These are phyloP conservation scores for Lachnellula subtilissima DNA, from an alignment of 2,329 filamentous ascomycete genomes.

Conservation along the genomic window DNA sequence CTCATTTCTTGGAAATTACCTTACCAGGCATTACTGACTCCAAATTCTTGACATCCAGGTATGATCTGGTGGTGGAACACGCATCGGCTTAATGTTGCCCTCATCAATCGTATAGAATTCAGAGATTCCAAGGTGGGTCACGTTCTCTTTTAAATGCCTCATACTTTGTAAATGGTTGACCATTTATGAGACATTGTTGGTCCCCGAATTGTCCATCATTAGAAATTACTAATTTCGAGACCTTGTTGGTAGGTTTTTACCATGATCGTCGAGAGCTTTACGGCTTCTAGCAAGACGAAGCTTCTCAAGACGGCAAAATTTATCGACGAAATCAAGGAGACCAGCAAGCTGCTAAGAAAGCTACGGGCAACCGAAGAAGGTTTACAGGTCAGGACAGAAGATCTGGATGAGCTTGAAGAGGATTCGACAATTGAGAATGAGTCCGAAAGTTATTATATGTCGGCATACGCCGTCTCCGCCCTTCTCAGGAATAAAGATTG, in stretches of 20 bases:
- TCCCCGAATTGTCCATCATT: too few relatives aligned
- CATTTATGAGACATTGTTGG: too few relatives aligned
- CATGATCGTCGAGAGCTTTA: slow-evolving; percentile 39
- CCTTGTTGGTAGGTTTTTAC: slow-evolving; percentile 36
- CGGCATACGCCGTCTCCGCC: slow-evolving; percentile 26
- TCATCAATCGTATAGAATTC: slow-evolving; percentile 60
- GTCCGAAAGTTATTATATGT: slow-evolving; percentile 34
- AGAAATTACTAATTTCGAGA: too few relatives aligned
- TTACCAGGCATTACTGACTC: too few relatives aligned
- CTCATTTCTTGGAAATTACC: too few relatives aligned
- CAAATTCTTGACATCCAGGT: too few relatives aligned
- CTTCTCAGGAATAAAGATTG: slow-evolving; percentile 29
- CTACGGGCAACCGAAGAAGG: slow-evolving; percentile 1
- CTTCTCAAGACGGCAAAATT: slow-evolving; percentile 14
- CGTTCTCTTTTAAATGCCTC: too few relatives aligned
- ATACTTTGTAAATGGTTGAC: too few relatives aligned
- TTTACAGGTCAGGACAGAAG: neutral
- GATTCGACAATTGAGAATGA: slow-evolving; percentile 18
- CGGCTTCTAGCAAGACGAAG: slow-evolving; percentile 13
- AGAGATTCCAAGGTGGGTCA: slow-evolving; percentile 38
- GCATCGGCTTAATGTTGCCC: slow-evolving; percentile 54
- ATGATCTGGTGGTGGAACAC: slow-evolving; percentile 52
- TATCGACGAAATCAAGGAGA: slow-evolving; percentile 11
- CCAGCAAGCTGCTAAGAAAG: slow-evolving; percentile 7
- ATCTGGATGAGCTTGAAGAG: slow-evolving; percentile 13